phyloP scores from a whole-genome alignment of 805 yeast genomes.

The Schwanniomyces polymorphus region DNA sequence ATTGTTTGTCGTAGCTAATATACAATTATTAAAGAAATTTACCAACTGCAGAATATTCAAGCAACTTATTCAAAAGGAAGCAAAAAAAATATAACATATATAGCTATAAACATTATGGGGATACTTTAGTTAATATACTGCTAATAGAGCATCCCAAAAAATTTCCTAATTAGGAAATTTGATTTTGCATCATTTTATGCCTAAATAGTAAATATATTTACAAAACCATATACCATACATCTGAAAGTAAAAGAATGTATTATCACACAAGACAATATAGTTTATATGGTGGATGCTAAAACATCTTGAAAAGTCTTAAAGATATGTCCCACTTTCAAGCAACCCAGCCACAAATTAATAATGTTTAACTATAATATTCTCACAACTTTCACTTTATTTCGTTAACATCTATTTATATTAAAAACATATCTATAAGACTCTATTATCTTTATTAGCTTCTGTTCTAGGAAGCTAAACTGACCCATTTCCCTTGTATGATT shows the following conservation, averaged over 20 bases:
- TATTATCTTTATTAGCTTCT: too few relatives aligned
- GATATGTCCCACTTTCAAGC: too few relatives aligned
- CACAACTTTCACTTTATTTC: too few relatives aligned
- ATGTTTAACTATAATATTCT: too few relatives aligned
- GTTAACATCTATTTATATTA: too few relatives aligned
- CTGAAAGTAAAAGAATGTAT: background rate
- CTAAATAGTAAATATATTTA: background rate
- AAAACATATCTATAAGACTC: too few relatives aligned
- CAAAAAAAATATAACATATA: background rate
- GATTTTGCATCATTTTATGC: background rate
- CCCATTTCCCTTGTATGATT: too few relatives aligned
- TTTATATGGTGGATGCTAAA: too few relatives aligned
- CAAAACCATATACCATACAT: background rate
- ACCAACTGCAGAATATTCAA: background rate
- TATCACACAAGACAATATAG: background rate
- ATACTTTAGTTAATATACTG: background rate
- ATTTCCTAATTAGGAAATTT: constrained; percentile 1
- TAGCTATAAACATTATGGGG: background rate
- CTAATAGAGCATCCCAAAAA: background rate
- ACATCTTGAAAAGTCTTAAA: too few relatives aligned
- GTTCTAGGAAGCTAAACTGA: too few relatives aligned
- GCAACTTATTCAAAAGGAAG: background rate
- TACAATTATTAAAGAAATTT: background rate
- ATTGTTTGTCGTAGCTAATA: background rate
- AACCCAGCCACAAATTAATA: too few relatives aligned